Evolutionary conservation across 768 basidiomycete species (phyloP).

Genomic region (Tephrocybe sp.): DNA sequence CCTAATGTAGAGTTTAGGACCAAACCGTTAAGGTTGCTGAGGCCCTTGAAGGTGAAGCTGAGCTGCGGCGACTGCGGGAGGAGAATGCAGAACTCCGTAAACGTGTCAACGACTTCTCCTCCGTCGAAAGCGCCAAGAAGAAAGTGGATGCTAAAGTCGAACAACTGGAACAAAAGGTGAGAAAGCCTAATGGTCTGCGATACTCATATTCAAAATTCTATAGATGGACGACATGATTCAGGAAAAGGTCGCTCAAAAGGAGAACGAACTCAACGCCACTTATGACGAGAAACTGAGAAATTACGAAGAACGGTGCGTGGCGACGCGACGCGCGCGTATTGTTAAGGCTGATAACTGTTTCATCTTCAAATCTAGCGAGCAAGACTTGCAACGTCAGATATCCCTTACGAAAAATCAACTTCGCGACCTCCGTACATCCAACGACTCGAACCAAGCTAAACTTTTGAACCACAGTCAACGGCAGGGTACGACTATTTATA

Average conservation of each 20-base stretch:
- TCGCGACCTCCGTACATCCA: conserved; percentile 84
- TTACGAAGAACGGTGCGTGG: conserved; percentile 86
- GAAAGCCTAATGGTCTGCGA: conserved; percentile 8
- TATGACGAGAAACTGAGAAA: conserved; percentile 96
- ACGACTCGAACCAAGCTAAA: conserved; percentile 91
- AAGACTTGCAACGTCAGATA: conserved; percentile 90
- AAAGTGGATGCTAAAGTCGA: conserved; percentile 74
- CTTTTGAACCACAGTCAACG: conserved; percentile 88
- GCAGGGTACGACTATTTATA: conserved; percentile 57
- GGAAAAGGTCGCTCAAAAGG: conserved; percentile 88
- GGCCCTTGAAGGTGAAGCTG: conserved; percentile 71
- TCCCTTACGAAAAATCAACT: conserved; percentile 87
- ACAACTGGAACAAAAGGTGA: conserved; percentile 80
- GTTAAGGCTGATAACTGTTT: conserved; percentile 1
- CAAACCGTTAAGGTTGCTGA: conserved; percentile 92
- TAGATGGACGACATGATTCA: conserved; percentile 95
- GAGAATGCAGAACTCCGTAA: conserved; percentile 84
- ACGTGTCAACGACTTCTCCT: conserved; percentile 61
- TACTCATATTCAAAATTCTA: conserved; percentile 4
- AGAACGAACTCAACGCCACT: conserved; percentile 94
- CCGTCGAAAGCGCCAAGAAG: conserved; percentile 69
- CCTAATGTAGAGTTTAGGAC: conserved; percentile 50
- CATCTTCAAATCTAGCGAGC: conserved; percentile 57
- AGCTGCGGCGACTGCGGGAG: conserved; percentile 69
- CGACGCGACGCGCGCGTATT: background rate